These are phyloP conservation scores for Trichophaea hybrida DNA, from an alignment of 2,329 filamentous ascomycete genomes.

Conservation along the genomic window DNA sequence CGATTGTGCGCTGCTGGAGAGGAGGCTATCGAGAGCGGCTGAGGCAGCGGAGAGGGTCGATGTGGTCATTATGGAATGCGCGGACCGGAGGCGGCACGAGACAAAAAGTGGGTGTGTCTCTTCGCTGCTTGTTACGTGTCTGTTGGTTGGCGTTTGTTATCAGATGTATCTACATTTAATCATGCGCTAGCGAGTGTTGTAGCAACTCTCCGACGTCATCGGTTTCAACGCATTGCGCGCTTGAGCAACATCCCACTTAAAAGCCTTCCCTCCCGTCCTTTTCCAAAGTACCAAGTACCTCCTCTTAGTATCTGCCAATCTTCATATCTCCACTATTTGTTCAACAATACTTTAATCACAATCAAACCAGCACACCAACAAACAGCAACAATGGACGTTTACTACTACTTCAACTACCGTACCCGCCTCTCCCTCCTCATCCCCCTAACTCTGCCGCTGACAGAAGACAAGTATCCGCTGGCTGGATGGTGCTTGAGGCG, in stretches of 20 bases:
- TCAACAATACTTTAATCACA: not conserved
- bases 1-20: not conserved
- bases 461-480: slow-evolving; percentile 40
- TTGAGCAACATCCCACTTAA: not conserved
- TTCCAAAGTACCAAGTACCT: not conserved
- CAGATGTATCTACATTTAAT: not conserved
- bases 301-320: not conserved
- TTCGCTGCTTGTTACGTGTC: not conserved
- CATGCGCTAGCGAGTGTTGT: no score
- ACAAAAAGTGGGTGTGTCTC: not conserved
- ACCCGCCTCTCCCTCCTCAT: not conserved
- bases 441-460: not conserved
- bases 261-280: not conserved
- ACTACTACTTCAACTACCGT: slow-evolving; percentile 24
- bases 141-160: not conserved
- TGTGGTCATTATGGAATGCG: not conserved
- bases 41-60: slow-evolving; percentile 2
- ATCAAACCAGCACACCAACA: not conserved
- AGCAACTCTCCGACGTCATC: not conserved
- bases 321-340: not conserved
- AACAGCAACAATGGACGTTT: slow-evolving; percentile 20
- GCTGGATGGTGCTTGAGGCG: slow-evolving; percentile 39
- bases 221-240: not conserved
- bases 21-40: not conserved
- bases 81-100: no score